Base-by-base conservation (phyloP, 495 filamentous ascomycete species). In the Neurospora terricola region DNA sequence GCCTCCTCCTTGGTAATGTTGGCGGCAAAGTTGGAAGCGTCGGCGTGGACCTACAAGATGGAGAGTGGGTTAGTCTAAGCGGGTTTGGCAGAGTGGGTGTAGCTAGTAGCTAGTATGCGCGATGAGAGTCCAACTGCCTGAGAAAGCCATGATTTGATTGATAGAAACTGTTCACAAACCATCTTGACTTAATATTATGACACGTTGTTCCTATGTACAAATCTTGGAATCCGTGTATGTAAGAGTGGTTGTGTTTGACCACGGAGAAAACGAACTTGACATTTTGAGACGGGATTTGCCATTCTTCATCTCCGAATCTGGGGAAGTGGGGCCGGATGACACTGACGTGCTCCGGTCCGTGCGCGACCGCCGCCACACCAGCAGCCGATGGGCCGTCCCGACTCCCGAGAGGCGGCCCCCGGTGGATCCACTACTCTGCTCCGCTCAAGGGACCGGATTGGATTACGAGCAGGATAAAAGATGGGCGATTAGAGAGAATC, bases 21-120 rank as follows among this genome's bases (percentile, higher is more conserved):
- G 5, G 82, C 76, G 43, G 84, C 83, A 82, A 97, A 97, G 75
- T 87, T 92, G 27, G 93, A 93, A 34, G 92, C 87, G 77, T 97
- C 93, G 69, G 94, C 93, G 84, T 97, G 94, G 68, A 94, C 92
- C 94, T 97, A 72, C 42, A 16, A 36, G 27, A 37, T 23, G 11
- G 7, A 59, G 16, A 21, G 21, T 14, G 70, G 23, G 12, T 74
- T 69, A 72, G 21, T 43, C 16, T 23, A 34, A 18, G 30, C 14
- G 12, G 6, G 8, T 34, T 12, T 30, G 30, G 30, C 8, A 62
- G 30, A 34, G 54, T 34, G 6, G 27, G 14, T 8, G 54, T 18
- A 66, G 54, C 27, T 18, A 18, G 54, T 34, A 66, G 54, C 14
- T 66, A 4, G 11, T 16, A 66, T 66, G 54, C 27, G 27, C 27